These are phyloP conservation scores for Fusarium falciforme DNA, from an alignment of 2,329 filamentous ascomycete species.

Conservation along the genomic window DNA sequence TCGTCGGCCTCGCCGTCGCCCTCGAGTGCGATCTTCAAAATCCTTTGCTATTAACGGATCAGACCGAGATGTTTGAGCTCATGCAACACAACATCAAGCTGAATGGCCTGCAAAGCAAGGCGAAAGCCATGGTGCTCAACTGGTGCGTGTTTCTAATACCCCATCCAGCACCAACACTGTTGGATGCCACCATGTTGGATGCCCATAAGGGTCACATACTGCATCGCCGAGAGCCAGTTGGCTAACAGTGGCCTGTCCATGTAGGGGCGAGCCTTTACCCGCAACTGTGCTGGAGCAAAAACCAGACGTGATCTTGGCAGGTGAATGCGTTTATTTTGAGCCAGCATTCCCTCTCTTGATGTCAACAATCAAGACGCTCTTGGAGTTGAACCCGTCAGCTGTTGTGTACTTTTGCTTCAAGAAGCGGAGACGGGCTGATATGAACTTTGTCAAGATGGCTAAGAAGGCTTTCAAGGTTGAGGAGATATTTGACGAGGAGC, in stretches of 20 bases:
- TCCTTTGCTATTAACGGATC: slow-evolving; percentile 86
- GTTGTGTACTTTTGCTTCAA: slow-evolving; percentile 91
- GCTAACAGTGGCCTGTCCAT: slow-evolving; percentile 32
- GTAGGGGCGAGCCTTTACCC: slow-evolving; percentile 71
- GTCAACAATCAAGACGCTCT: slow-evolving; percentile 78
- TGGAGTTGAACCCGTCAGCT: slow-evolving; percentile 76
- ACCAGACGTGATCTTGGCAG: slow-evolving; percentile 88
- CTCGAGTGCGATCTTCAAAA: slow-evolving; percentile 62
- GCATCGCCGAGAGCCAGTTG: slow-evolving; percentile 9
- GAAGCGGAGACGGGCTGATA: slow-evolving; percentile 84
- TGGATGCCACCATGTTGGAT: slow-evolving; percentile 3
- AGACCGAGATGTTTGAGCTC: slow-evolving; percentile 83
- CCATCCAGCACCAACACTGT: slow-evolving; percentile 36
- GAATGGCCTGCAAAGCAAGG: slow-evolving; percentile 75
- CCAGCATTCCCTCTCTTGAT: slow-evolving; percentile 91
- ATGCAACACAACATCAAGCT: slow-evolving; percentile 90
- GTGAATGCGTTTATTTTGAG: slow-evolving; percentile 97
- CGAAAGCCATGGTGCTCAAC: slow-evolving; percentile 78
- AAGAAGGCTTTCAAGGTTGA: slow-evolving; percentile 73
- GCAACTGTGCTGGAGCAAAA: slow-evolving; percentile 63
- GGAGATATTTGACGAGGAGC: slow-evolving; percentile 72
- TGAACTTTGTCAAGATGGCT: slow-evolving; percentile 78
- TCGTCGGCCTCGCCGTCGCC: slow-evolving; percentile 78
- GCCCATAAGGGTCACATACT: background rate
- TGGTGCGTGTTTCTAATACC: slow-evolving; percentile 67